phyloP scores from a whole-genome alignment of 108 stramenopile species.

The Conticribra guillardii region DNA sequence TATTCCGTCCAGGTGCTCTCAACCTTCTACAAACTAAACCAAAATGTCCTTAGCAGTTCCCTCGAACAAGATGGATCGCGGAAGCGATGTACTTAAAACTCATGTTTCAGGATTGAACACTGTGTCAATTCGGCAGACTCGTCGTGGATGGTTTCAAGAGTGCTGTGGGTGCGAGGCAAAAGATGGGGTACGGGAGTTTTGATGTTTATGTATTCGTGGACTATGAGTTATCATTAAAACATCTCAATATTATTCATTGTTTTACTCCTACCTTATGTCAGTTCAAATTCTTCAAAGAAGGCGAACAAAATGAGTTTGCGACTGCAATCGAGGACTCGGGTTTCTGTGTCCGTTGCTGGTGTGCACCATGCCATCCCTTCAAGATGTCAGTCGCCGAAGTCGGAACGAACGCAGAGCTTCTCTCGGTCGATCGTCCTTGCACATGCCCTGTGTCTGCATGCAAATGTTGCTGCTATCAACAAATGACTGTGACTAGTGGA shows the following conservation, averaged over 20 bases:
- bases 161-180: slow-evolving; percentile 65
- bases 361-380: slow-evolving; percentile 59
- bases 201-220: no score
- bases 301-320: slow-evolving; percentile 51
- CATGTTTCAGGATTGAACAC: slow-evolving; percentile 32
- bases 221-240: no score
- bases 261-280: no score
- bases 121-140: slow-evolving; percentile 63
- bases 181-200: slow-evolving; percentile 47
- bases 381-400: slow-evolving; percentile 47
- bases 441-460: slow-evolving; percentile 41
- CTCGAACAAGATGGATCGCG: slow-evolving; percentile 56
- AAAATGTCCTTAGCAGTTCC: slow-evolving; percentile 31
- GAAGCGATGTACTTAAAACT: slow-evolving; percentile 51
- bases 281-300: slow-evolving; percentile 53
- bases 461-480: slow-evolving; percentile 78
- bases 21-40: not conserved
- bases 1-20: no score
- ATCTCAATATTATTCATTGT: no score
- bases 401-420: slow-evolving; percentile 48
- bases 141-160: slow-evolving; percentile 64
- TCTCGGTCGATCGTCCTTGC: slow-evolving; percentile 65
- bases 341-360: slow-evolving; percentile 66
- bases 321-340: slow-evolving; percentile 63
- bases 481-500: slow-evolving; percentile 52